Percentiles rank a stretch among this genome's conserved stretches.
Conservation (phyloP, 2,329 filamentous ascomycete genomes). For the Hymenotorrendiella dingleyae region DNA sequence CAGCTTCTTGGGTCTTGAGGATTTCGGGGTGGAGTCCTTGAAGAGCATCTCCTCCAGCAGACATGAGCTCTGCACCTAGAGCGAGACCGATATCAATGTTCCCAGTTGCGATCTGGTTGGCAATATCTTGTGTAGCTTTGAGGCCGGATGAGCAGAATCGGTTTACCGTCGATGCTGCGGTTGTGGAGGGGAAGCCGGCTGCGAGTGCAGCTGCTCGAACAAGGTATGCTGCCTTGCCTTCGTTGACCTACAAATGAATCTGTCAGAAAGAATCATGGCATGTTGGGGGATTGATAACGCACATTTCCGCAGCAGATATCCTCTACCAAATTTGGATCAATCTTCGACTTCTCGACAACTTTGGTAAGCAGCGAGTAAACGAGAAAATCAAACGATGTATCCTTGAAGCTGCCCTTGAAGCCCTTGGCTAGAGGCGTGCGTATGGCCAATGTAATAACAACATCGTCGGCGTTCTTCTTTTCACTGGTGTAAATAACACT, state of each 20-base stretch:
- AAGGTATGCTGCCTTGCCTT: constrained; percentile 91
- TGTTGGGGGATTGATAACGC: constrained; percentile 28
- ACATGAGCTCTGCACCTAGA: constrained; percentile 96
- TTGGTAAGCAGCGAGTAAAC: constrained; percentile 78
- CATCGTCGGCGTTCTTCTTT: constrained; percentile 91
- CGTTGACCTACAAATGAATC: constrained; percentile 45
- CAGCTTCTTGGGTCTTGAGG: constrained; percentile 65
- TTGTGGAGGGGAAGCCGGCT: constrained; percentile 78
- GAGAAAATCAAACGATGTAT: constrained; percentile 83
- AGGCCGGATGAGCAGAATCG: constrained; percentile 90
- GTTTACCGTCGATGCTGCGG: constrained; percentile 80
- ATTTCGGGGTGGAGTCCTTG: constrained; percentile 43
- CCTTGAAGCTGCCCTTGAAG: constrained; percentile 90
- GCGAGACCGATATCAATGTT: constrained; percentile 94
- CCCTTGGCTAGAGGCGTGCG: constrained; percentile 87
- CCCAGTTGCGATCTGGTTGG: constrained; percentile 81
- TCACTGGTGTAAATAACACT: constrained; percentile 58
- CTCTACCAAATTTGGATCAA: constrained; percentile 77
- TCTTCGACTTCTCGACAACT: constrained; percentile 62
- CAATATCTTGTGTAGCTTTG: constrained; percentile 86
- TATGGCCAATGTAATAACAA: constrained; percentile 90
- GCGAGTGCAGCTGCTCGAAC: constrained; percentile 81
- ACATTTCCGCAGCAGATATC: constrained; percentile 93
- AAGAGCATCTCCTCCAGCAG: constrained; percentile 75
- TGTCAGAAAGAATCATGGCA: constrained; percentile 1